A percentile compares a stretch with the other conserved stretches of the same genome.
phyloP scores from a whole-genome alignment of 2,329 filamentous ascomycete species.

The Beauveria bassiana region DNA sequence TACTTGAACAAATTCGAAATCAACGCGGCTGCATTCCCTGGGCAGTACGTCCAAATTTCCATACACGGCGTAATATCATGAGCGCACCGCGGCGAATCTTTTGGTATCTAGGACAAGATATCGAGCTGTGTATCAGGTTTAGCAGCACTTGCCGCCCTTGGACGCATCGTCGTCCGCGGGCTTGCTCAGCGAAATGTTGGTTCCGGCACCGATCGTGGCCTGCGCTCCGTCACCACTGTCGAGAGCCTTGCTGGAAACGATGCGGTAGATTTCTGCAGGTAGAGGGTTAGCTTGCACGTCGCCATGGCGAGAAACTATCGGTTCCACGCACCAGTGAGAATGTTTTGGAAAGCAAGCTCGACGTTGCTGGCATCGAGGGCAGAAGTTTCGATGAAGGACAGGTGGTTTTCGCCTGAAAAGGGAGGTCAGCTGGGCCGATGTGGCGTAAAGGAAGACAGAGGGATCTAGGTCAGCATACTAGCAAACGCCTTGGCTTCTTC shows the following conservation, averaged over 20 bases:
- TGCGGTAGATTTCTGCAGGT: conserved; percentile 91
- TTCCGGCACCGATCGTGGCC: conserved; percentile 70
- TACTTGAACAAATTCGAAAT: conserved; percentile 30
- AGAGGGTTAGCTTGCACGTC: conserved; percentile 10
- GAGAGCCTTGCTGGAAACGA: conserved; percentile 95
- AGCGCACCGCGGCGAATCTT: background rate
- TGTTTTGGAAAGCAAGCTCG: conserved; percentile 98
- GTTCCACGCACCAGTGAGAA: conserved; percentile 73
- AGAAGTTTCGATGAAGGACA: conserved; percentile 98
- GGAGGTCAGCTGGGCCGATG: conserved; percentile 10
- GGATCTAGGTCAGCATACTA: conserved; percentile 47
- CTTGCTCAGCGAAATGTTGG: conserved; percentile 81
- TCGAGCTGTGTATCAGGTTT: conserved; percentile 22
- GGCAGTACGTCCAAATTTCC: background rate
- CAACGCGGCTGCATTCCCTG: conserved; percentile 25
- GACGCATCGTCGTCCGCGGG: conserved; percentile 66
- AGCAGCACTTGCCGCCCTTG: conserved; percentile 80
- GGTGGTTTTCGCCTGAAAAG: conserved; percentile 78
- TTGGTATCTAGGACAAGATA: conserved; percentile 7
- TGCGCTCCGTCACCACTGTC: conserved; percentile 79
- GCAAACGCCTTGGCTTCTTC: conserved; percentile 98
- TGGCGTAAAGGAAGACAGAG: background rate
- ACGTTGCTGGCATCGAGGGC: conserved; percentile 98
- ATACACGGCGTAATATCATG: conserved; percentile 11
- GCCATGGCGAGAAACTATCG: background rate